Base-by-base conservation (phyloP, 2,329 filamentous ascomycete genomes). In the Fusarium armeniacum region DNA sequence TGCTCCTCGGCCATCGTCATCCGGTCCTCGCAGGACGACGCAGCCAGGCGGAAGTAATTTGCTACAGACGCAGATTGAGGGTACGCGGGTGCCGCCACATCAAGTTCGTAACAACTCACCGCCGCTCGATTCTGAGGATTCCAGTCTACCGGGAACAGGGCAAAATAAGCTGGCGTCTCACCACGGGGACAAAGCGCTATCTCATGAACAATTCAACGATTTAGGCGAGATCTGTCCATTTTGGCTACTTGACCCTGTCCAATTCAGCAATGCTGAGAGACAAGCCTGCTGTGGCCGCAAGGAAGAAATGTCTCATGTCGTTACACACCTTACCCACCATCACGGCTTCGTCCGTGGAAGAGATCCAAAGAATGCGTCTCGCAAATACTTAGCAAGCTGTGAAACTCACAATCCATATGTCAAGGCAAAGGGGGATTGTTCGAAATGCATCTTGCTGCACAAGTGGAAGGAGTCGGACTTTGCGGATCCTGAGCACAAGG, bases 291-390 rank as follows among this genome's bases (percentile, higher is more conserved):
- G 28, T 41, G 52, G 55, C 28, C 67, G 51, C 15, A 70, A 70
- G 52, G 41, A 51, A 36, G 72, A 71, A 50, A 58, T 73, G 22
- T 70, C 70, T n/a, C 72, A 74, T 38, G 70, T 73, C 12, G 43
- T 74, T 32, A 52, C 72, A 20, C 71, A 73, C 30, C 58, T 58
- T 8, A 11, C 41, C n/a, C 58, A 69, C n/a, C 72, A 74, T 26
- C 72, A 74, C 43, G 72, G 72, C 5, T 58, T 74, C 22, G 60
- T 74, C 28, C 66, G 72, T 36, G 72, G 65, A 13, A 52, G 1
- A 10, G 69, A 74, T 41, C 53, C 62, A 10, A 59, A 60, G 11
- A 43, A 72, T 35, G 2, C 26, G 24, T 20, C 53, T 32, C 72
- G 72, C 24, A 63, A 53, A 35, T 74, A 70, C 43, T 26, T 74